Evolutionary conservation across 345 rosid genomes (phyloP).

Genomic region (Lumnitzera littorea): DNA sequence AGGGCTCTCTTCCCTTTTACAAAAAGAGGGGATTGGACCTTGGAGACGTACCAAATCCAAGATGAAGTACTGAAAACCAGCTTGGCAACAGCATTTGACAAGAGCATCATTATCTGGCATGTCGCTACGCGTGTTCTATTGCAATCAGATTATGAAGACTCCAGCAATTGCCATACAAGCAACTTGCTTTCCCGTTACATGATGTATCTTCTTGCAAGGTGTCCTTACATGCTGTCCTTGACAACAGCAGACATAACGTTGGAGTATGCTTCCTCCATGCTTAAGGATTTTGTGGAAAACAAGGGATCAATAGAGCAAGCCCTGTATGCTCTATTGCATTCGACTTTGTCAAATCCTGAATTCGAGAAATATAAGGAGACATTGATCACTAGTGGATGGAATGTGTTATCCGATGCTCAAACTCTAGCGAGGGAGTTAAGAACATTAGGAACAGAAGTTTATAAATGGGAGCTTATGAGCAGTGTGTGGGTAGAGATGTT

Average conservation of each 20-base stretch:
- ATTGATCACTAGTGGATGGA: conserved; percentile 2
- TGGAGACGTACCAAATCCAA: background rate
- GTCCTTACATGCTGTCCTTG: conserved; percentile 5
- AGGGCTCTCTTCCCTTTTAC: conserved; percentile 3
- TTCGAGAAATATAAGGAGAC: background rate
- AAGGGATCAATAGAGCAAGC: background rate
- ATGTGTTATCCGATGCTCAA: conserved; percentile 3
- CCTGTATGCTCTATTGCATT: background rate
- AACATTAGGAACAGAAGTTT: background rate
- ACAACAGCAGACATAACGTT: conserved; percentile 3
- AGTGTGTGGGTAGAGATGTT: conserved; percentile 16
- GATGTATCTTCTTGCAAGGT: conserved; percentile 5
- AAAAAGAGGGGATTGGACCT: conserved; percentile 8
- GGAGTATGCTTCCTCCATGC: conserved; percentile 3
- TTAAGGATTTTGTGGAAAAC: background rate
- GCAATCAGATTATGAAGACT: background rate
- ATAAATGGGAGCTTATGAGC: conserved; percentile 5
- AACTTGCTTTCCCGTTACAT: conserved; percentile 4
- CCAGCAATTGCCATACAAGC: background rate
- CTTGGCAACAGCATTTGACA: conserved; percentile 5
- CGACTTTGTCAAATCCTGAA: background rate
- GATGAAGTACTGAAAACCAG: background rate
- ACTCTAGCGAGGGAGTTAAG: background rate
- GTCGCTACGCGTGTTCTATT: conserved; percentile 5
- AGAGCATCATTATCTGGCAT: conserved; percentile 14